Conservation (phyloP, 1,284 basidiomycete species). For the Ustilago hordei region DNA sequence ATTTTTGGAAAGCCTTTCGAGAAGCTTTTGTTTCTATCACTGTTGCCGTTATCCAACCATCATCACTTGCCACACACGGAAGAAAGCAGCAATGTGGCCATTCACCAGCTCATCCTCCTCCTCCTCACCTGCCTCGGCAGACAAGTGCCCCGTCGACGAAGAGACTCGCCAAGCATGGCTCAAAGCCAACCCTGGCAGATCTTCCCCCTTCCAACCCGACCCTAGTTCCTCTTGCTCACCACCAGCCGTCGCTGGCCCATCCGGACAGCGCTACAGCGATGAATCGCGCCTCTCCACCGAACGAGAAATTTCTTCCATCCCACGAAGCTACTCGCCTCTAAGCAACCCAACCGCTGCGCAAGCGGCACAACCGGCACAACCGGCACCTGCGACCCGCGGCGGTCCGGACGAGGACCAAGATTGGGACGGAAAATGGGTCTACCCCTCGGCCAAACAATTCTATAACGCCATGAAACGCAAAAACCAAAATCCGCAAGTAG, state of each 20-base stretch:
- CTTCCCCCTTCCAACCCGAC: slow-evolving; percentile 33
- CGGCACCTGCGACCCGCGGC: slow-evolving; percentile 15
- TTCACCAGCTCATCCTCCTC: slow-evolving; percentile 21
- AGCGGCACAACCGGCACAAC: slow-evolving; percentile 17
- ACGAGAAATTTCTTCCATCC: slow-evolving; percentile 89
- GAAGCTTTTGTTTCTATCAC: neutral
- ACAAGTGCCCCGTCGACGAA: slow-evolving; percentile 80
- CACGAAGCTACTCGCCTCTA: slow-evolving; percentile 72
- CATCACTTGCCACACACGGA: neutral
- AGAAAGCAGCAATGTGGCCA: slow-evolving; percentile 36
- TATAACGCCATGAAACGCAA: slow-evolving; percentile 95
- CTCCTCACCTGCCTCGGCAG: slow-evolving; percentile 51
- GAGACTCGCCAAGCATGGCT: slow-evolving; percentile 70
- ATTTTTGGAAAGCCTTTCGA: neutral
- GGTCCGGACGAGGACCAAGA: slow-evolving; percentile 30
- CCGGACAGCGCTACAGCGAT: slow-evolving; percentile 28
- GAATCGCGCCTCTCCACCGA: slow-evolving; percentile 72
- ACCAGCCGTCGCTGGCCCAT: slow-evolving; percentile 19
- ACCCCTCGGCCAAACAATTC: slow-evolving; percentile 98
- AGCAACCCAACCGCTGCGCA: slow-evolving; percentile 27
- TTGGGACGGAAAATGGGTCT: slow-evolving; percentile 82
- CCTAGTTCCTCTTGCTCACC: neutral
- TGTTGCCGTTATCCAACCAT: neutral
- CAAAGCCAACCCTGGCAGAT: slow-evolving; percentile 61
- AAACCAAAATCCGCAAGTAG: slow-evolving; percentile 75